A percentile compares a stretch with the other conserved stretches of the same genome.
phyloP scores from a whole-genome alignment of 495 filamentous ascomycete species.

The Daldinia childiae region DNA sequence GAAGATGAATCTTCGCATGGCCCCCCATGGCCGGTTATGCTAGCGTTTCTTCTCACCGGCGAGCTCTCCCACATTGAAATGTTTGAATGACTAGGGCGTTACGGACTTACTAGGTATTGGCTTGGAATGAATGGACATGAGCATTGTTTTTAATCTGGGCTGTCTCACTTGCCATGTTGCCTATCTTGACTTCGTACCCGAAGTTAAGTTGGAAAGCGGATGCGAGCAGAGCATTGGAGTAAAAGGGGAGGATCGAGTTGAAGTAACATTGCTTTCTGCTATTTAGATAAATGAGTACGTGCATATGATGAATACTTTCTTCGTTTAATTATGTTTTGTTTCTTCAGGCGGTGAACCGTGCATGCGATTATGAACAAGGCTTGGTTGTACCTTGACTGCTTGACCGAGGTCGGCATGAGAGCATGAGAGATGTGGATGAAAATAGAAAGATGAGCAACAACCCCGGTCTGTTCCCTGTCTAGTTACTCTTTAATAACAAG shows the following conservation, averaged over 20 bases:
- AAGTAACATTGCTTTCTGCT: slow-evolving; percentile 20
- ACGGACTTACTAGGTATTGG: slow-evolving; percentile 17
- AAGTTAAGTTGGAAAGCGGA: slow-evolving; percentile 13
- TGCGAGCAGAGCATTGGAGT: slow-evolving; percentile 37
- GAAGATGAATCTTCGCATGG: not conserved
- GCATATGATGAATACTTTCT: slow-evolving; percentile 48
- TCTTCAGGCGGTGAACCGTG: not conserved
- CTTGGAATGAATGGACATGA: slow-evolving; percentile 27
- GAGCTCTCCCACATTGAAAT: slow-evolving; percentile 8
- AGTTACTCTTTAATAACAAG: not conserved
- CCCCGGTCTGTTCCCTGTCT: not conserved
- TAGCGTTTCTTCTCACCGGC: not conserved
- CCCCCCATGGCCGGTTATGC: slow-evolving; percentile 11
- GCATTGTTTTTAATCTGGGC: slow-evolving; percentile 29
- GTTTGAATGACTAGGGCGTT: slow-evolving; percentile 36
- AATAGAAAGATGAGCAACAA: not conserved
- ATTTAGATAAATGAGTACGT: slow-evolving; percentile 43
- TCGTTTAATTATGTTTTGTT: not conserved
- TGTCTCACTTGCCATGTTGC: slow-evolving; percentile 12
- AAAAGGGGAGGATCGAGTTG: slow-evolving; percentile 19
- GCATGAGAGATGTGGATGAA: not conserved
- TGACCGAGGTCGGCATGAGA: not conserved
- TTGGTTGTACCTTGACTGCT: not conserved
- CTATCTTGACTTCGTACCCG: not conserved
- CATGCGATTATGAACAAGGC: not conserved